A percentile compares a stretch with the other conserved stretches of the same genome.
phyloP scores from a whole-genome alignment of 306 rosid genomes.

The Rosa lucieae region DNA sequence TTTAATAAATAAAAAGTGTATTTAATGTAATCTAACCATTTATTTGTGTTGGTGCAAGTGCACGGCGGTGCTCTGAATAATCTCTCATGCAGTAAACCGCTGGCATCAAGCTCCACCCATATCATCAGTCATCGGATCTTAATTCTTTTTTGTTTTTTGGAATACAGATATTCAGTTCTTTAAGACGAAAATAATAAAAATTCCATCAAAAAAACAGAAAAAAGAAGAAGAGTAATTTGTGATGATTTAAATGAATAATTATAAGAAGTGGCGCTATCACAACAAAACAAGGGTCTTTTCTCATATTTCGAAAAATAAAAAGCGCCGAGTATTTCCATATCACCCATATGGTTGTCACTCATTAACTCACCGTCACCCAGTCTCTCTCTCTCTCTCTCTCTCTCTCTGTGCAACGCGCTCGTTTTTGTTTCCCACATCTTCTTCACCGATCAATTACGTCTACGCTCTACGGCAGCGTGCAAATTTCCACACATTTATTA shows the following conservation, averaged over 20 bases:
- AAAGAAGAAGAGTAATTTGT: too few species aligned
- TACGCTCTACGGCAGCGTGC: not conserved
- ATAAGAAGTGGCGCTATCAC: conserved; percentile 3
- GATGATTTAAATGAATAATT: not conserved
- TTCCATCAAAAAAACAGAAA: too few species aligned
- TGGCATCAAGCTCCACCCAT: too few species aligned
- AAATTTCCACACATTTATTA: not conserved
- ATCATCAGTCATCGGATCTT: too few species aligned
- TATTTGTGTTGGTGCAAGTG: too few species aligned
- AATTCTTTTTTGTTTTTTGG: too few species aligned
- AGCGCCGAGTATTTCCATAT: not conserved
- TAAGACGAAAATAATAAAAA: too few species aligned
- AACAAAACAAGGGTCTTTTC: not conserved
- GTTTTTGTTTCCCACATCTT: not conserved
- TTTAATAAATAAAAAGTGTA: too few species aligned
- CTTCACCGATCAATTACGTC: not conserved
- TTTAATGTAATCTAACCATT: too few species aligned
- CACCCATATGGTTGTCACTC: not conserved
- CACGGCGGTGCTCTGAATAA: too few species aligned
- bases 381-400: not conserved
- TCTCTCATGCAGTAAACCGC: too few species aligned
- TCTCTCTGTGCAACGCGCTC: not conserved
- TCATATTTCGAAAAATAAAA: not conserved
- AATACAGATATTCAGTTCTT: too few species aligned
- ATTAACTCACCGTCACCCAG: conserved; percentile 15